Percentiles rank a stretch among this genome's conserved stretches.
Conservation (phyloP, 164 flowering plant species). For the Echeveria elegans region DNA sequence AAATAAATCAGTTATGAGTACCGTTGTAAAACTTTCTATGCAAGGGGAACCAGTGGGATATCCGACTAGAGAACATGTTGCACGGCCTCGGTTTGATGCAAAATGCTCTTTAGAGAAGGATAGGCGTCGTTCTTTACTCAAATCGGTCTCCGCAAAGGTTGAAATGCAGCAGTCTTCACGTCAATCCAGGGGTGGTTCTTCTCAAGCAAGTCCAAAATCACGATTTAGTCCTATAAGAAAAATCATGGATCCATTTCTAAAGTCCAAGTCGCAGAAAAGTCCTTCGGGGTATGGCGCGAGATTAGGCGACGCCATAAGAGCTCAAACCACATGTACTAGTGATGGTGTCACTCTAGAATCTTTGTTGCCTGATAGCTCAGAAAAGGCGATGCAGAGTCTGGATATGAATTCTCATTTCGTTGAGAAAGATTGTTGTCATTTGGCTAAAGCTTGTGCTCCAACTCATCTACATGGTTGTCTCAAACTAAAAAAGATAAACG, state of each 20-base stretch:
- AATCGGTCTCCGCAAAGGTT: slow-evolving; percentile 50
- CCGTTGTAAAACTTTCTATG: too few species aligned
- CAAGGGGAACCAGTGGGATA: too few species aligned
- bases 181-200: too few species aligned
- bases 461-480: slow-evolving; percentile 68
- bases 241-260: too few species aligned
- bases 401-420: slow-evolving; percentile 17
- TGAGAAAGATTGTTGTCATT: slow-evolving; percentile 19
- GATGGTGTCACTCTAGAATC: slow-evolving; percentile 30
- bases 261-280: slow-evolving; percentile 56
- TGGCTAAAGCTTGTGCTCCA: slow-evolving; percentile 34
- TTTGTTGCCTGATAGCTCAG: slow-evolving; percentile 37
- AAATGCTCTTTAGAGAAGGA: slow-evolving; percentile 37
- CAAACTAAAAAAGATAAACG: slow-evolving; percentile 49
- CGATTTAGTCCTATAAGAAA: too few species aligned
- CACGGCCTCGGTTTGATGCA: slow-evolving; percentile 29
- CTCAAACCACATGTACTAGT: slow-evolving; percentile 14
- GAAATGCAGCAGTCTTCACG: slow-evolving; percentile 34
- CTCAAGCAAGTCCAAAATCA: too few species aligned
- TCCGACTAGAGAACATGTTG: slow-evolving; percentile 20
- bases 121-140: slow-evolving; percentile 21
- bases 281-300: slow-evolving; percentile 21
- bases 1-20: too few species aligned
- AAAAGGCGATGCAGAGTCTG: slow-evolving; percentile 11
- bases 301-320: slow-evolving; percentile 10